Conservation (phyloP, 2,329 filamentous ascomycete genomes). For the Coleophoma crateriformis region DNA sequence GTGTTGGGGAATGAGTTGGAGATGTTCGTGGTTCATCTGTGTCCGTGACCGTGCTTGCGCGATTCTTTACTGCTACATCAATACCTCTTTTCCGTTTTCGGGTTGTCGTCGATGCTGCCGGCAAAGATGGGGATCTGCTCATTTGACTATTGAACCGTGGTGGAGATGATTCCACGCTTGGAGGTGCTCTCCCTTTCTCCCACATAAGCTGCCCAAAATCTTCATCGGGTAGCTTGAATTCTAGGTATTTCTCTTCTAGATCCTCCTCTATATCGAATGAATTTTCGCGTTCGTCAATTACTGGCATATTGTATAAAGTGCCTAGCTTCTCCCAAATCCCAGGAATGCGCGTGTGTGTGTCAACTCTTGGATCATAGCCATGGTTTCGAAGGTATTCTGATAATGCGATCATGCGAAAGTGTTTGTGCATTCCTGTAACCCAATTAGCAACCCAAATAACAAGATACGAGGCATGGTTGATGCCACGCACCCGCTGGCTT, state of each 20-base stretch:
- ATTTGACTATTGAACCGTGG: slow-evolving; percentile 13
- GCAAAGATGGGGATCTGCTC: slow-evolving; percentile 12
- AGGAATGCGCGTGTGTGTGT: slow-evolving; percentile 79
- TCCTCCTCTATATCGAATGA: slow-evolving; percentile 38
- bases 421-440: slow-evolving; percentile 75
- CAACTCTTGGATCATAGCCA: slow-evolving; percentile 65
- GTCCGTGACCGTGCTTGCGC: slow-evolving; percentile 45
- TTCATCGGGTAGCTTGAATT: slow-evolving; percentile 56
- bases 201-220: slow-evolving; percentile 26
- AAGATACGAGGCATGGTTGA: too few relatives aligned
- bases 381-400: slow-evolving; percentile 74
- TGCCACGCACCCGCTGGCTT: slow-evolving; percentile 75
- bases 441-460: slow-evolving; percentile 1
- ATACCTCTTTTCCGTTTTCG: slow-evolving; percentile 26
- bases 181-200: slow-evolving; percentile 19
- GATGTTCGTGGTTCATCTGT: slow-evolving; percentile 40
- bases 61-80: slow-evolving; percentile 24
- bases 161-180: slow-evolving; percentile 28
- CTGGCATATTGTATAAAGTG: slow-evolving; percentile 77
- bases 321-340: slow-evolving; percentile 88
- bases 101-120: slow-evolving; percentile 6
- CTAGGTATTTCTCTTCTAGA: slow-evolving; percentile 55
- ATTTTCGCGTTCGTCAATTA: slow-evolving; percentile 80
- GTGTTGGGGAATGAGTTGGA: slow-evolving; percentile 33
- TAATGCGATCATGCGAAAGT: slow-evolving; percentile 87